Percentiles rank a stretch among this genome's conserved stretches.
These are phyloP conservation scores for Blastobotrys petasosporus DNA, from an alignment of 1,139 yeast species.

Conservation along the genomic window DNA sequence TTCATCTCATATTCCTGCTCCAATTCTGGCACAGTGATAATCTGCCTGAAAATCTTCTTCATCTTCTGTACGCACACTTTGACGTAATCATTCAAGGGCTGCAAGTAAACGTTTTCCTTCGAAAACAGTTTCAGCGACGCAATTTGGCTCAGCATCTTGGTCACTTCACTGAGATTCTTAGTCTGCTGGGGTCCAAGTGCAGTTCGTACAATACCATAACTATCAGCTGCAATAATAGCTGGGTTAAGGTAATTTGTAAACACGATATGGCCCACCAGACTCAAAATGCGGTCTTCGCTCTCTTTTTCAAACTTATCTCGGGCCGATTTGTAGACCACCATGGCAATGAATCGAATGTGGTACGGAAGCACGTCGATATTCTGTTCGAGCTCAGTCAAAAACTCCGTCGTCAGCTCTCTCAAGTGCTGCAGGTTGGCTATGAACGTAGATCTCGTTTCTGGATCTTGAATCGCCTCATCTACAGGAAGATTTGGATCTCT, in stretches of 20 bases:
- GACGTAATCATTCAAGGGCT: conserved; percentile 74
- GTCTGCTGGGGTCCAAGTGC: conserved; percentile 36
- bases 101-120: conserved; percentile 57
- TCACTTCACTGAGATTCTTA: conserved; percentile 53
- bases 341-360: conserved; percentile 49
- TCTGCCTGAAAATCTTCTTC: conserved; percentile 39
- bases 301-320: conserved; percentile 37
- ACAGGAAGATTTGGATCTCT: conserved; percentile 46
- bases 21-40: conserved; percentile 52
- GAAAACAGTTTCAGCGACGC: conserved; percentile 63
- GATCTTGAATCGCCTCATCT: conserved; percentile 72
- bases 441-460: conserved; percentile 61
- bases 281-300: conserved; percentile 42
- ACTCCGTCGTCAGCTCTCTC: conserved; percentile 62
- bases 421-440: conserved; percentile 67
- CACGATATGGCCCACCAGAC: conserved; percentile 65
- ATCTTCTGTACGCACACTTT: conserved; percentile 45
- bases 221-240: conserved; percentile 65
- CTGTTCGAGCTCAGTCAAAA: conserved; percentile 44
- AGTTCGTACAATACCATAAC: conserved; percentile 46
- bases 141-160: conserved; percentile 58
- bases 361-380: conserved; percentile 52
- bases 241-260: conserved; percentile 58
- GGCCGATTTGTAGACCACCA: conserved; percentile 36
- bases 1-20: conserved; percentile 58